Base-by-base conservation (phyloP, 2,329 filamentous ascomycete species). In the Diplodia corticola region DNA sequence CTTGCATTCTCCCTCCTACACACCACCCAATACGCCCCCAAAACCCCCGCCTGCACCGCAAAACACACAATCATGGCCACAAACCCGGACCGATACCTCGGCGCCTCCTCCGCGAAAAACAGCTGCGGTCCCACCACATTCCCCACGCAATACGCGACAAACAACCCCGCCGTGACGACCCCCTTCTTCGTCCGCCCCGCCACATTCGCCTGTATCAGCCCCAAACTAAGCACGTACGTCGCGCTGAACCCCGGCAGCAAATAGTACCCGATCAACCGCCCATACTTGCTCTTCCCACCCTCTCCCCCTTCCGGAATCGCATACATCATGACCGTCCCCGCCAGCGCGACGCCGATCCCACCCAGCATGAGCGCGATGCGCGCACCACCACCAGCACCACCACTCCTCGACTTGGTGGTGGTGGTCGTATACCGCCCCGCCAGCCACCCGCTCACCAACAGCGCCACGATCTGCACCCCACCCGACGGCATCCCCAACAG, bases 181-280 rank as follows among this genome's bases (percentile, higher is more conserved):
- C 74, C 72, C 55, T 74, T 75, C 64, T 75, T 75, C 4, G 75
- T 76, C 24, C 73, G 68, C 2, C 71, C 72, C 40, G 70, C 74
- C 24, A 71, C 70, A 44, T 75, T 75, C 3, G 72, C 69, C 6
- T 70, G 70, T 5, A 66, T 33, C 37, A 66, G n/a, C 3, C 51
- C 40, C 55, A 66, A 12, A 4, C 37, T 66, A 0, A 66, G 57
- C 6, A 54, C 66, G 15, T 59, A 51, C 30, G 33, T 57, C 4
- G 55, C 55, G 46, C 55, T 57, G 64, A 61, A 49, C 2, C 51
- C 46, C 9, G 55, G 64, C 26, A 66, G 24, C 13, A 66, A 30
- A 24, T 66, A 66, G 46, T 63, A 66, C 12, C 50, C 46, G 3
- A 55, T 9, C 13, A 66, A 20, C 3, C 55, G 28, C 9, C 55